Evolutionary conservation across 108 stramenopile species (phyloP).

Genomic region (Hondaea fermentalgiana): DNA sequence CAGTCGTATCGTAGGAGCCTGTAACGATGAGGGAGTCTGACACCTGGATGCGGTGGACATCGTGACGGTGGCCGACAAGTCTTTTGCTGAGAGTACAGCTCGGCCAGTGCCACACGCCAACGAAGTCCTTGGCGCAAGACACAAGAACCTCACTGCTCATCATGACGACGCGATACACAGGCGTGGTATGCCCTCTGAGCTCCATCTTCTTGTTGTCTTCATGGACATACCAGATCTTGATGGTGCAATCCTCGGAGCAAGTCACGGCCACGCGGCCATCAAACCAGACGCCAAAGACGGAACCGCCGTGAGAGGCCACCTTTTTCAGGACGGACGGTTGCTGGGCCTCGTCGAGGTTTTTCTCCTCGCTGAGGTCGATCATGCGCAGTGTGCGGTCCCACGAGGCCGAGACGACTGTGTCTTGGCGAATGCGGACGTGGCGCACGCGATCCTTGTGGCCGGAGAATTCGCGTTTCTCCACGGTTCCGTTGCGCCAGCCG

Average conservation of each 20-base stretch:
- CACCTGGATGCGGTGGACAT: constrained; percentile 9
- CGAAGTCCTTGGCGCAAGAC: neutral
- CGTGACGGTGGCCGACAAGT: neutral
- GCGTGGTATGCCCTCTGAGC: neutral
- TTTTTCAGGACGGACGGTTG: neutral
- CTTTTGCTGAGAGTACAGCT: neutral
- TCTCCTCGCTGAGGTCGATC: neutral
- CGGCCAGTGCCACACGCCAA: constrained; percentile 14
- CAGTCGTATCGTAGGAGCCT: constrained; percentile 26
- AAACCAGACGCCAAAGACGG: constrained; percentile 14
- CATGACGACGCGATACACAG: neutral
- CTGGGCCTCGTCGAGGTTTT: neutral
- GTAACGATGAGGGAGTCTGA: constrained; percentile 24
- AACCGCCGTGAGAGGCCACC: neutral
- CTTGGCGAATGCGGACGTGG: constrained; percentile 3
- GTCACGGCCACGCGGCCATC: constrained; percentile 10
- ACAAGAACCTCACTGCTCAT: neutral
- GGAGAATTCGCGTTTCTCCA: neutral
- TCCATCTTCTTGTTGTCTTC: neutral
- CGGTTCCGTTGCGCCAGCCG: neutral
- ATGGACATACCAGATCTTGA: neutral
- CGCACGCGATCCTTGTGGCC: constrained; percentile 15
- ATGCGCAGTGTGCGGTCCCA: constrained; percentile 10
- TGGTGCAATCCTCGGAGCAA: neutral
- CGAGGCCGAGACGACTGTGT: neutral